Evolutionary conservation across 306 rosid species (phyloP).

Genomic region (Quillaja saponaria): DNA sequence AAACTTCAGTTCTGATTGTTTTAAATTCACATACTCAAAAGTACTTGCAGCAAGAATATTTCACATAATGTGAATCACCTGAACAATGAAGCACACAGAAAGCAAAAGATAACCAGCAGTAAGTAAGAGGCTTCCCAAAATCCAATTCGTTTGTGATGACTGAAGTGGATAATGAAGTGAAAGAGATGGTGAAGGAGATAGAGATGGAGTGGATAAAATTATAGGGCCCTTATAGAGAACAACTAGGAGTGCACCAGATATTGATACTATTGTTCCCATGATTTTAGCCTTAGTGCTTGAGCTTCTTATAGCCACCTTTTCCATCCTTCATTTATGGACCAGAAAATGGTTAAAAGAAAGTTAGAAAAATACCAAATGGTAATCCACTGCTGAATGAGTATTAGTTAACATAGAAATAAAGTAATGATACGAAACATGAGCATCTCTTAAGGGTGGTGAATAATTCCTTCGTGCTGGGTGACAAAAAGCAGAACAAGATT

Average conservation of each 20-base stretch:
- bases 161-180: slow-evolving; percentile 2
- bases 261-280: slow-evolving; percentile 35
- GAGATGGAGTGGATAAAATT: neutral
- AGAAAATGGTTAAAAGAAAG: neutral
- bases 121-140: slow-evolving; percentile 30
- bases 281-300: slow-evolving; percentile 36
- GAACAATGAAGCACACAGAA: slow-evolving; percentile 32
- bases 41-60: too few species aligned
- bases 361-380: too few species aligned
- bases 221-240: slow-evolving; percentile 41
- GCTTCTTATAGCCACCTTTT: slow-evolving; percentile 33
- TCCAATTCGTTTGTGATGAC: slow-evolving; percentile 28
- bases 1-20: too few species aligned
- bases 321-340: slow-evolving; percentile 35
- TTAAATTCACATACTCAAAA: too few species aligned
- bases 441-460: too few species aligned
- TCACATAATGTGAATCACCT: slow-evolving; percentile 24
- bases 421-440: too few species aligned
- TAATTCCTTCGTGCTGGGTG: too few species aligned
- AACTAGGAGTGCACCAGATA: slow-evolving; percentile 40
- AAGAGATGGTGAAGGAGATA: slow-evolving; percentile 1
- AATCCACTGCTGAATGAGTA: too few species aligned
- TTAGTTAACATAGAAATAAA: too few species aligned
- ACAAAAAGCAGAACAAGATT: too few species aligned
- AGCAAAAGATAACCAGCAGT: slow-evolving; percentile 12